Evolutionary conservation across 495 filamentous ascomycete genomes (phyloP).

Genomic region (Penicillium desertorum): DNA sequence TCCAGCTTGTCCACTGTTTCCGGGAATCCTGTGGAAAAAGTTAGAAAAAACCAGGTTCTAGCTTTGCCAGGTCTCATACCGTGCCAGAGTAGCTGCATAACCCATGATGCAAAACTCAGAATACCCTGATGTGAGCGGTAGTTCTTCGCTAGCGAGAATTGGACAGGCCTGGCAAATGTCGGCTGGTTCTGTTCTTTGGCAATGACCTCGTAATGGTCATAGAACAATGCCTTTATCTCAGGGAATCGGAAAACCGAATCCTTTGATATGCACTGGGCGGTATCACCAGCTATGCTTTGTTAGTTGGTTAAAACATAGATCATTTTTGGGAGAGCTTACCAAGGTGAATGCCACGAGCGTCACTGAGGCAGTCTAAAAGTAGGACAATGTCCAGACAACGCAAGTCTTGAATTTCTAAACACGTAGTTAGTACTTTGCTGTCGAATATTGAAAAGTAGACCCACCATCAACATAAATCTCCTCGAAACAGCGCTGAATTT

Average conservation of each 20-base stretch:
- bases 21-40: slow-evolving; percentile 33
- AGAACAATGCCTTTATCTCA: slow-evolving; percentile 43
- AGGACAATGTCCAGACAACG: slow-evolving; percentile 39
- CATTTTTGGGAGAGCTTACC: slow-evolving; percentile 16
- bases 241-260: slow-evolving; percentile 45
- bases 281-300: slow-evolving; percentile 38
- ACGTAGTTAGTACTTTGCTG: slow-evolving; percentile 7
- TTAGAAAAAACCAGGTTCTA: neutral
- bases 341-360: slow-evolving; percentile 40
- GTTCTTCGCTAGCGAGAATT: slow-evolving; percentile 37
- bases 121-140: slow-evolving; percentile 50
- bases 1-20: slow-evolving; percentile 41
- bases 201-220: slow-evolving; percentile 28
- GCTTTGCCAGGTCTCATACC: slow-evolving; percentile 1
- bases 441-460: neutral
- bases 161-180: slow-evolving; percentile 24
- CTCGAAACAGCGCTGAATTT: slow-evolving; percentile 33
- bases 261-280: slow-evolving; percentile 47
- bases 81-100: slow-evolving; percentile 33
- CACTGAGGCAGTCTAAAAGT: slow-evolving; percentile 34
- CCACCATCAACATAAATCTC: slow-evolving; percentile 47
- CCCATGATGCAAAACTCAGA: slow-evolving; percentile 38
- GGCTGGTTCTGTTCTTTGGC: slow-evolving; percentile 16
- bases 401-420: slow-evolving; percentile 44
- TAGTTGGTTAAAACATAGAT: neutral